These are phyloP conservation scores for Aureobasidium zeae DNA, from an alignment of 2,329 filamentous ascomycete species.

Conservation along the genomic window DNA sequence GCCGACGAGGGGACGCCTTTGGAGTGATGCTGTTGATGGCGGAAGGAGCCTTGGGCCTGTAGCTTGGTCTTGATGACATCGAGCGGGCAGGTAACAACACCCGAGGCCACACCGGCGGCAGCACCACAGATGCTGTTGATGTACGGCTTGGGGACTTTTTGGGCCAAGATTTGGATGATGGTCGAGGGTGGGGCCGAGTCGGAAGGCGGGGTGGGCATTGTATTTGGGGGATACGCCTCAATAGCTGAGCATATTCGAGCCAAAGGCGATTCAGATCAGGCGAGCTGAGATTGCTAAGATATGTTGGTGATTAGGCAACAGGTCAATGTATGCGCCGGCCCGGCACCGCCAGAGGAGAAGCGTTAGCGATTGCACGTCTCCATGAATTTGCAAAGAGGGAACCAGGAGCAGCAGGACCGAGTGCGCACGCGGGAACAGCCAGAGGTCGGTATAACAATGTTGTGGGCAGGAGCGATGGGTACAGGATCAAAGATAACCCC, in stretches of 20 bases:
- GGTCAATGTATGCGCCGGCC: slow-evolving; percentile 8
- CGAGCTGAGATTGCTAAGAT: background rate
- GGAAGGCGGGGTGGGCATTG: slow-evolving; percentile 16
- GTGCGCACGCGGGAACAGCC: background rate
- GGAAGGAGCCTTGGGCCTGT: slow-evolving; percentile 85
- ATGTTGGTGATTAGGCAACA: background rate
- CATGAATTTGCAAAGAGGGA: slow-evolving; percentile 10
- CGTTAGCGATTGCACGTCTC: slow-evolving; percentile 12
- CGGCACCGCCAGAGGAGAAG: slow-evolving; percentile 10
- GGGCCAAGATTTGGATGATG: slow-evolving; percentile 20
- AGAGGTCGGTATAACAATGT: background rate
- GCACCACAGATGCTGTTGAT: slow-evolving; percentile 82
- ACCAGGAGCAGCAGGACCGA: background rate
- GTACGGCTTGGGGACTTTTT: slow-evolving; percentile 44
- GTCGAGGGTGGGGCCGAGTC: slow-evolving; percentile 18
- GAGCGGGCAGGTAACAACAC: slow-evolving; percentile 88
- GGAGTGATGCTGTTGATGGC: slow-evolving; percentile 29
- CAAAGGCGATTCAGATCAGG: slow-evolving; percentile 3
- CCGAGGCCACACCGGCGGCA: slow-evolving; percentile 81
- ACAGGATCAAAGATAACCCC: no score
- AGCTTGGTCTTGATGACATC: slow-evolving; percentile 99
- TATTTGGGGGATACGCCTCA: slow-evolving; percentile 1
- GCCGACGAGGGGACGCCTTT: slow-evolving; percentile 37
- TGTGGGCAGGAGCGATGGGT: no score
- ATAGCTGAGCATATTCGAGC: slow-evolving; percentile 13